phyloP scores from a whole-genome alignment of 768 basidiomycete genomes.

The Rhodotorula sphaerocarpa region DNA sequence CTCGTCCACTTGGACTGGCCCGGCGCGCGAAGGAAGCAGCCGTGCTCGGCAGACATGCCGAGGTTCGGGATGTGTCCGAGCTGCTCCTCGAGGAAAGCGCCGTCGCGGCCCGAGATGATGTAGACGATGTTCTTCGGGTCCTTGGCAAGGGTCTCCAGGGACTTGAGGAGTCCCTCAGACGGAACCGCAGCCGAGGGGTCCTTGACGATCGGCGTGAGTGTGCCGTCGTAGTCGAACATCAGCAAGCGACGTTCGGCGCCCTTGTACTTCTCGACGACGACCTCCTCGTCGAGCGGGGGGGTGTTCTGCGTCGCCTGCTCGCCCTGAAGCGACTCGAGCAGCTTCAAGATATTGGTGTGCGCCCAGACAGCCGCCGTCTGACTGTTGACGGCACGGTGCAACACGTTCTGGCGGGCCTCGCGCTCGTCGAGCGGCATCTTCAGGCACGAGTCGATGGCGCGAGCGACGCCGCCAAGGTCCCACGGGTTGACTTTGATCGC shows the following conservation, averaged over 20 bases:
- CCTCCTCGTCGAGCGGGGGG: constrained; percentile 64
- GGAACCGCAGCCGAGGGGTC: constrained; percentile 79
- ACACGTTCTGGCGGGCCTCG: constrained; percentile 58
- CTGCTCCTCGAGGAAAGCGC: constrained; percentile 81
- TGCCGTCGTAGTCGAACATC: constrained; percentile 95
- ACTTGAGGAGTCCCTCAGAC: constrained; percentile 61
- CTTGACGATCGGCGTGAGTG: constrained; percentile 93
- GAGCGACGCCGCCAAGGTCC: constrained; percentile 76
- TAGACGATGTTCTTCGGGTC: constrained; percentile 89
- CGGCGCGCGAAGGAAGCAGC: constrained; percentile 76
- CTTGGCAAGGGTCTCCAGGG: constrained; percentile 60
- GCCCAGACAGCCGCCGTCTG: constrained; percentile 97
- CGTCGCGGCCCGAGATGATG: constrained; percentile 94
- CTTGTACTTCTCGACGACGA: constrained; percentile 57
- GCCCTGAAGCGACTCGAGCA: constrained; percentile 68
- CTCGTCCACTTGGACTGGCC: constrained; percentile 65
- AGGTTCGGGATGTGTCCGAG: constrained; percentile 72
- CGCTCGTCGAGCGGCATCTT: constrained; percentile 73
- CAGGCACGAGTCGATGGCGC: constrained; percentile 79
- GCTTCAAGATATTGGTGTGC: constrained; percentile 74
- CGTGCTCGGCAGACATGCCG: constrained; percentile 93
- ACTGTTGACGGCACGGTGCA: constrained; percentile 77
- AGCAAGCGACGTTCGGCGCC: constrained; percentile 73
- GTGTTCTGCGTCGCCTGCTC: constrained; percentile 74
- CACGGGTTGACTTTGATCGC: constrained; percentile 91